A percentile compares a stretch with the other conserved stretches of the same genome.
Conservation (phyloP, 768 basidiomycete genomes). For the Cantharellus anzutake region DNA sequence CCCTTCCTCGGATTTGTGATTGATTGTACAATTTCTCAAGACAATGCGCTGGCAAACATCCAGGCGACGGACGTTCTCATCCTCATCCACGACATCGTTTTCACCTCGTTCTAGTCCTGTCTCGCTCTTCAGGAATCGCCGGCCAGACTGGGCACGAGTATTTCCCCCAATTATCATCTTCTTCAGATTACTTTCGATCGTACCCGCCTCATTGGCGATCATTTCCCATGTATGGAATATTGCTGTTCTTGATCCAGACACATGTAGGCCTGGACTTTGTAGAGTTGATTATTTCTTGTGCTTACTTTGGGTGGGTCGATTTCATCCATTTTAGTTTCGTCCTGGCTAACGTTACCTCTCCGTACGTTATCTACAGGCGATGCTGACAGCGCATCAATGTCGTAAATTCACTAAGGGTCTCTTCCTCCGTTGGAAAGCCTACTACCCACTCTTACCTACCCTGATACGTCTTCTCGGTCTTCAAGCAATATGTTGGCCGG, state of each 20-base stretch:
- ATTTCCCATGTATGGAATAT: slow-evolving; percentile 40
- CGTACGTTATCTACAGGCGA: slow-evolving; percentile 27
- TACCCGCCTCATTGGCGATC: slow-evolving; percentile 27
- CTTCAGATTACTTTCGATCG: slow-evolving; percentile 8
- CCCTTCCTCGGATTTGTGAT: background rate
- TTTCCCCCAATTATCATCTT: slow-evolving; percentile 6
- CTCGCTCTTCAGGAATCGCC: background rate
- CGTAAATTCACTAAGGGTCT: slow-evolving; percentile 76
- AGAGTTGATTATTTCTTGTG: slow-evolving; percentile 48
- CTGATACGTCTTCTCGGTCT: slow-evolving; percentile 82
- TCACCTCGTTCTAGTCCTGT: background rate
- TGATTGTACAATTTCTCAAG: background rate
- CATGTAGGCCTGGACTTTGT: background rate
- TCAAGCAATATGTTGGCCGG: slow-evolving; percentile 93
- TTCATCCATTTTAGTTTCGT: background rate
- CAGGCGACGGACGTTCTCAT: background rate
- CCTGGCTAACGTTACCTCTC: slow-evolving; percentile 1
- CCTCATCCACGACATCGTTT: background rate
- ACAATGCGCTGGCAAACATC: background rate
- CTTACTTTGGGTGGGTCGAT: slow-evolving; percentile 43
- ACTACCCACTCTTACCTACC: slow-evolving; percentile 76
- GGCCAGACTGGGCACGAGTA: background rate
- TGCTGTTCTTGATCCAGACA: slow-evolving; percentile 12
- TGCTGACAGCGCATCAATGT: slow-evolving; percentile 80
- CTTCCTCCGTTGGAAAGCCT: slow-evolving; percentile 72